These are phyloP conservation scores for Neurospora tetrasperma DNA, from an alignment of 495 filamentous ascomycete species.

Conservation along the genomic window DNA sequence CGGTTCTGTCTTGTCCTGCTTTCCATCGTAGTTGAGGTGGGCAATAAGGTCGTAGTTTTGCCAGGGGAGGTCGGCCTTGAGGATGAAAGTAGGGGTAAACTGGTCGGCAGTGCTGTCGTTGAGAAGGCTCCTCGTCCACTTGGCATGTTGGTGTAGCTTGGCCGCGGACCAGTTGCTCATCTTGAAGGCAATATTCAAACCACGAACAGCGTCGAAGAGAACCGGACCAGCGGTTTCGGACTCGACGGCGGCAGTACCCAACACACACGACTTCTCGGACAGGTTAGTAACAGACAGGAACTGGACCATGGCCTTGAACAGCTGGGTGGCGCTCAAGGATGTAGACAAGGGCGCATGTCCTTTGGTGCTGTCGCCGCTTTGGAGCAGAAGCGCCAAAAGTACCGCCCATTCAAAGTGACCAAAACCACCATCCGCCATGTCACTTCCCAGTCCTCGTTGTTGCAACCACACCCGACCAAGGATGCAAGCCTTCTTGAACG, in stretches of 20 bases:
- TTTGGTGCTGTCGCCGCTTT: slow-evolving; percentile 53
- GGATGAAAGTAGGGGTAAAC: slow-evolving; percentile 74
- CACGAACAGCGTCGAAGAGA: slow-evolving; percentile 59
- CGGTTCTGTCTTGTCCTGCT: slow-evolving; percentile 7
- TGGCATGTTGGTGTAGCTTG: slow-evolving; percentile 59
- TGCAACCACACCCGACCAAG: slow-evolving; percentile 81
- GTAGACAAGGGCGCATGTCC: slow-evolving; percentile 60
- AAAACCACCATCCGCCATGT: slow-evolving; percentile 69
- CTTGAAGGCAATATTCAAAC: slow-evolving; percentile 80
- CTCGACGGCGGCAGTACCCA: slow-evolving; percentile 27
- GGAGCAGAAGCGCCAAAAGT: slow-evolving; percentile 68
- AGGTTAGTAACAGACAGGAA: slow-evolving; percentile 67
- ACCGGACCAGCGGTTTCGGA: slow-evolving; percentile 29
- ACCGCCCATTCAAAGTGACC: slow-evolving; percentile 86
- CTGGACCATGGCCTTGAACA: slow-evolving; percentile 86
- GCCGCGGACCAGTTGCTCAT: slow-evolving; percentile 81
- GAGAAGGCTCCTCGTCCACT: slow-evolving; percentile 57
- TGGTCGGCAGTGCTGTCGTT: slow-evolving; percentile 65
- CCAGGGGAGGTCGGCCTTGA: slow-evolving; percentile 54
- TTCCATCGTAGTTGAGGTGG: slow-evolving; percentile 15
- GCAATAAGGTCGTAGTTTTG: slow-evolving; percentile 59
- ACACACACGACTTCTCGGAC: slow-evolving; percentile 47
- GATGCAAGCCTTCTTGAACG: slow-evolving; percentile 73
- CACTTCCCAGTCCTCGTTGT: slow-evolving; percentile 69
- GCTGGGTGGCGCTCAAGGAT: slow-evolving; percentile 81